Evolutionary conservation across 225 moss, liverwort and hornwort genomes (phyloP).

Genomic region (Bryum argenteum): DNA sequence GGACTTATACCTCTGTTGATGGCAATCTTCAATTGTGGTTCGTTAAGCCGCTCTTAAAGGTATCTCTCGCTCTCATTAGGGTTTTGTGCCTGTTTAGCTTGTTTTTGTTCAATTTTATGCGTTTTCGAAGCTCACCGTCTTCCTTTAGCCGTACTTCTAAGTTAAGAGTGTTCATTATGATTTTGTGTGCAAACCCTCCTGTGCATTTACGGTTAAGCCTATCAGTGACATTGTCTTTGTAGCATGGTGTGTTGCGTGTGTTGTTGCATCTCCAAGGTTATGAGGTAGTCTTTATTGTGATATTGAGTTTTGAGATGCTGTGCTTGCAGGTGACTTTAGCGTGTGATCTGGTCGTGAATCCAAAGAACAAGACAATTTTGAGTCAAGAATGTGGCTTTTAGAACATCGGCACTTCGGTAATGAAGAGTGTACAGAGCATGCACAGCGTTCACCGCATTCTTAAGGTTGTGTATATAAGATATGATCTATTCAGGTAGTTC

Average conservation of each 20-base stretch:
- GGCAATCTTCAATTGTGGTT: constrained; percentile 68
- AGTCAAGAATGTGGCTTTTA: constrained; percentile 60
- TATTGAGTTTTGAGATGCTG: background rate
- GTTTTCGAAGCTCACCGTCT: no score
- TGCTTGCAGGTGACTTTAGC: constrained; percentile 65
- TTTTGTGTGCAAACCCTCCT: background rate
- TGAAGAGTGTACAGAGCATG: no score
- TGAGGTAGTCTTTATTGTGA: background rate
- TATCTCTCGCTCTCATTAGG: constrained; percentile 16
- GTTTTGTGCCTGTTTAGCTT: background rate
- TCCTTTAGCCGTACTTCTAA: background rate
- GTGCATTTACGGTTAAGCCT: background rate
- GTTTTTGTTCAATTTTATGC: background rate
- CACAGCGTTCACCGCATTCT: no score
- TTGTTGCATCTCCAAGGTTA: background rate
- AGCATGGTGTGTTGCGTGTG: background rate
- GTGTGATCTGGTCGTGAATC: constrained; percentile 71
- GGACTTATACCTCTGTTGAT: constrained; percentile 62
- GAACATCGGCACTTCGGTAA: background rate
- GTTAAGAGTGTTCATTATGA: background rate
- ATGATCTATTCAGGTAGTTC: no score
- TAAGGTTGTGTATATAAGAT: no score
- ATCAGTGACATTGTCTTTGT: background rate
- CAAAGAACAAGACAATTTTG: constrained; percentile 62
- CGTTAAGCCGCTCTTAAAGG: constrained; percentile 67